Evolutionary conservation across 352 stramenopile genomes (phyloP), one percentile per base, ranked within the genome.

Genomic region (Phytophthora chlamydospora): DNA sequence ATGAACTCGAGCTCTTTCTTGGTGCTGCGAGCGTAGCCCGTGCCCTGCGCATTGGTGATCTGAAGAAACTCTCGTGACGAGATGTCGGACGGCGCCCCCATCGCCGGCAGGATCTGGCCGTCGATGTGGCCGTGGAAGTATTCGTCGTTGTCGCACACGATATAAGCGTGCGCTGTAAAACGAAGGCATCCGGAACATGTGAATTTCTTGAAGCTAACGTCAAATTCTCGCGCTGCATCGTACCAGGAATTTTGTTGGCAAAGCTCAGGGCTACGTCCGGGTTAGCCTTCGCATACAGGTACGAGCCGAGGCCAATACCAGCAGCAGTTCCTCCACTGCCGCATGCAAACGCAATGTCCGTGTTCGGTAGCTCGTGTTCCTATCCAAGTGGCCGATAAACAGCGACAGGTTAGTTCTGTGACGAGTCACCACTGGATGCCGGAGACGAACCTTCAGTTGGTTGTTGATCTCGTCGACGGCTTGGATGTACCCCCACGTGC

Each of bases 401-500:
- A 29, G 24, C 24, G 24, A 29, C 24, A 29, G 24, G 24, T 29
- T 29, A 29, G 24, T 6, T 29, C 4, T 29, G 24, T 0, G 24
- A 29, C 24, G 24, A 29, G 3, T 29, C 24, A 24, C 21, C 21
- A 24, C 21, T 1, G 21, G 3, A 24, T 29, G 24, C 24, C 4
- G 4, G 5, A 29, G 3, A 66, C 60, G 14, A 55, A 85, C 81
- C 65, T 89, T 54, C 7, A 92, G 54, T 58, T 95, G 85, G 31
- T 85, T 78, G 46, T 91, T 76, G 38, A 95, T 80, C 78, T 98
- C 95, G 46, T 97, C 80, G 10, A 98, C 89, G 7, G 78, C 91
- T 61, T 98, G 68, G 34, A 98, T 83, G 65, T 98, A 98, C 4
- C 95, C 95, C 90, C 90, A 98, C 36, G 83, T 97, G 27, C 95